A percentile compares a stretch with the other conserved stretches of the same genome.
Evolutionary conservation across 495 filamentous ascomycete species (phyloP).

Genomic region (Thermothielavioides terrestris): DNA sequence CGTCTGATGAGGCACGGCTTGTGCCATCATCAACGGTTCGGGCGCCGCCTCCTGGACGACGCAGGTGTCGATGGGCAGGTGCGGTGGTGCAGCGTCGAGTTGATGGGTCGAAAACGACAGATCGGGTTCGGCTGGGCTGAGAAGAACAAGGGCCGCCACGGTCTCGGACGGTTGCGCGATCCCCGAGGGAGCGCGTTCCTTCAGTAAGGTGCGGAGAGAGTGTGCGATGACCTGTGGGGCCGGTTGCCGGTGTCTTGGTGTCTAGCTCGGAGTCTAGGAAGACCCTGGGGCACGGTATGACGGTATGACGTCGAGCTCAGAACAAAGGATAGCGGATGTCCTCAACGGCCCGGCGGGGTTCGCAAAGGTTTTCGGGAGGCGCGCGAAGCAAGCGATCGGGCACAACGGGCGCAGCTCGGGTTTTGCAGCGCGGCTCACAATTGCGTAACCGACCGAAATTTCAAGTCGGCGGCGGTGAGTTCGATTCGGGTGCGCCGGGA

Average conservation of each 20-base stretch:
- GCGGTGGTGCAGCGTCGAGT: conserved; percentile 30
- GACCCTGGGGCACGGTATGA: no score
- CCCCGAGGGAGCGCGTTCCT: conserved; percentile 21
- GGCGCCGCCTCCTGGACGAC: conserved; percentile 29
- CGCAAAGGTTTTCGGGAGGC: conserved; percentile 12
- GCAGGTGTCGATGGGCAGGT: conserved; percentile 29
- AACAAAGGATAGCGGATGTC: conserved; percentile 10
- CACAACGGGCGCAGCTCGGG: no score
- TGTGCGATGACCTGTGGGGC: conserved; percentile 1
- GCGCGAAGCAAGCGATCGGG: background rate
- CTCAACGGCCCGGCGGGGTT: no score
- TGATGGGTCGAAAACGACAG: conserved; percentile 38
- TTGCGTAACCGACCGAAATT: background rate
- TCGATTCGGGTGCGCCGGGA: no score
- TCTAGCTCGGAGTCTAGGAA: no score
- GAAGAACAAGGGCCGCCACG: conserved; percentile 41
- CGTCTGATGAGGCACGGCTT: conserved; percentile 70
- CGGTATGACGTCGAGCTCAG: conserved; percentile 12
- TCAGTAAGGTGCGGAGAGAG: background rate
- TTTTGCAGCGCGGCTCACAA: no score
- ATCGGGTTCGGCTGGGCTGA: conserved; percentile 36
- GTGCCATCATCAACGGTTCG: conserved; percentile 67
- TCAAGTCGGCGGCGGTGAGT: background rate
- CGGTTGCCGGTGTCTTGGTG: conserved; percentile 3
- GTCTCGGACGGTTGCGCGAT: conserved; percentile 30